Percentiles rank a stretch among this genome's conserved stretches.
Conservation (phyloP, 2,329 filamentous ascomycete genomes). For the Seiridium cupressi region DNA sequence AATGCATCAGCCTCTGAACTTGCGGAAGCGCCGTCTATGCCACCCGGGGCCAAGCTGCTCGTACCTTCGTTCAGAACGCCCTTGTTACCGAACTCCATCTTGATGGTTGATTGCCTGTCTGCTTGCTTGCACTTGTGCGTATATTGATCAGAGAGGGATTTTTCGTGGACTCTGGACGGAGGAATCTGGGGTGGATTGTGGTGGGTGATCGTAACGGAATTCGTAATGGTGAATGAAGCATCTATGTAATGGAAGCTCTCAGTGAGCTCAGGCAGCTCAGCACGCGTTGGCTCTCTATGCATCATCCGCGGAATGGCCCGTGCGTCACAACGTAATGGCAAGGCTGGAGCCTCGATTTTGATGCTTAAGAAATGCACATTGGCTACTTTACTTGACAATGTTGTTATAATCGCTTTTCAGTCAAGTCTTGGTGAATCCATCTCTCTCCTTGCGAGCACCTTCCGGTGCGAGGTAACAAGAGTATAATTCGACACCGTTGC, state of each 20-base stretch:
- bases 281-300: slow-evolving; percentile 9
- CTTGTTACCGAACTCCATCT: slow-evolving; percentile 63
- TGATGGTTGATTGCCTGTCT: slow-evolving; percentile 11
- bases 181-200: neutral
- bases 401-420: no score
- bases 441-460: no score
- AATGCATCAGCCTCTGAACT: slow-evolving; percentile 19
- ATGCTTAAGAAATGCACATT: neutral
- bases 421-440: no score
- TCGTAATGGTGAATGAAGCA: neutral
- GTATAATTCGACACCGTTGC: no score
- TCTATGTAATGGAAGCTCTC: slow-evolving; percentile 2
- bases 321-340: neutral
- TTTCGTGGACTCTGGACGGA: neutral
- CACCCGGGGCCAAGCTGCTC: slow-evolving; percentile 15
- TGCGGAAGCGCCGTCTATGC: slow-evolving; percentile 16
- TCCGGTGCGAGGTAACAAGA: no score
- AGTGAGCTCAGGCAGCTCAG: slow-evolving; percentile 13
- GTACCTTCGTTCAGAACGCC: slow-evolving; percentile 65
- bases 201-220: neutral
- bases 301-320: slow-evolving; percentile 2
- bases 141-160: neutral
- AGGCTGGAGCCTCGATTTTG: slow-evolving; percentile 1
- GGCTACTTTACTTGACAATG: neutral
- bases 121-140: no score